Base-by-base conservation (phyloP, 495 filamentous ascomycete genomes). In the Penicillium pulvis region DNA sequence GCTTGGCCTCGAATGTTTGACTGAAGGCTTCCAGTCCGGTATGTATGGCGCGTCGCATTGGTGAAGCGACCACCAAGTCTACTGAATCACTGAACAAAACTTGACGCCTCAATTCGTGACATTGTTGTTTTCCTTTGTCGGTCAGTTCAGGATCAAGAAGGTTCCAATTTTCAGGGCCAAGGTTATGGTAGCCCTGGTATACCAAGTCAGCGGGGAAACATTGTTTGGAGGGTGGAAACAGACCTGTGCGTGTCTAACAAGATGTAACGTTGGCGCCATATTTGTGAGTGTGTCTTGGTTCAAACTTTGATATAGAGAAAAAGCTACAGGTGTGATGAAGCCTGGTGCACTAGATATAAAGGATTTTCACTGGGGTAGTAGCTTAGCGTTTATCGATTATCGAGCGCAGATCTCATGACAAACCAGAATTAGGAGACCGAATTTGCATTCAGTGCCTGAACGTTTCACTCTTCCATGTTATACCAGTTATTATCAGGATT, bases 61-160 rank as follows among this genome's bases (percentile, higher is more conserved):
- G 91, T 0, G 89, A 92, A 28, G 88, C 80, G 30, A 91, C 80
- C 2, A 93, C 75, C 53, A 90, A 80, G 3, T 84, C 83, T 67
- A 90, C 68, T 23, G 76, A 69, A n/a, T 74, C 63, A 57, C 83
- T 79, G 60, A 75, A 59, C 0, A 85, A 84, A 69, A 93, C 91
- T 10, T 57, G 62, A 3, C 67, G 53, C 45, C 72, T 61, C 12
- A 94, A 83, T 4, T 71, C 61, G 1, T 61, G 64, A 71, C 90
- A 92, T 80, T 94, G 90, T 6, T 78, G 43, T 60, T 83, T 75
- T 62, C 91, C 91, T 0, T 85, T 73, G 1, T 80, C 70, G 2
- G 91, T 93, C 16, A 95, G 80, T 30, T 79, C 71, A 1, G 91
- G 89, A 65, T 95, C 91, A 6, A 64, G 79, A 23, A 92, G 68